Evolutionary conservation across 2,329 filamentous ascomycete genomes (phyloP), one percentile per base, ranked within the genome.

Genomic region (Magnaporthiopsis poae): DNA sequence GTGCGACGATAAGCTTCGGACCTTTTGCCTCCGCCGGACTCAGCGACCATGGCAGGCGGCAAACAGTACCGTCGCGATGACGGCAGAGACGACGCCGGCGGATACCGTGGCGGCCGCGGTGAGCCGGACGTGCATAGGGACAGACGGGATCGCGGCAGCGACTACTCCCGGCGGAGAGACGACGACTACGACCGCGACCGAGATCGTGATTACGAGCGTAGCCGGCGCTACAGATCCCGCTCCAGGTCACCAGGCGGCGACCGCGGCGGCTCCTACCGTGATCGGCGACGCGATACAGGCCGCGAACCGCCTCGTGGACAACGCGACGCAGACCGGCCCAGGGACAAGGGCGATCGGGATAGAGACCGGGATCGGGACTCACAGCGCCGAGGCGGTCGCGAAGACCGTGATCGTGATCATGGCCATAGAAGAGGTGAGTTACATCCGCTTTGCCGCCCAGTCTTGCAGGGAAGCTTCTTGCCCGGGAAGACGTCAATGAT

Each of bases 1-100:
- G 7, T 21, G 21, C 46, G 46, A 56, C 46, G 46, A n/a, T 18
- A 56, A 9, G 1, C n/a, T 11, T 0, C 8, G 8, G 7, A n/a
- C n/a, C 7, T n/a, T 56, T 21, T n/a, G 11, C 46, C 7, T 25
- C 8, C 46, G 5, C 8, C 18, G 21, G 11, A n/a, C n/a, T 25
- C 1, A 56, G 46, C 46, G 18, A 35, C 15, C 61, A 66, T 66
- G 65, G 61, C 62, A 13, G 65, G 62, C 25, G 35, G 68, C 63
- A 68, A 67, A 25, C 67, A 68, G n/a, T 63, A 66, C 21, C 68
- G 66, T 27, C 69, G 68, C 5, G 66, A 64, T n/a, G 68, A 70
- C 61, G 68, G 67, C 56, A 63, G 68, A 5, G 63, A 66, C 33
- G 39, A 59, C 18, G 39, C 62, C 11, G 46, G 61, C 64, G 46